A percentile compares a stretch with the other conserved stretches of the same genome.
phyloP scores from a whole-genome alignment of 2,329 filamentous ascomycete genomes.

The Biscogniauxia marginata region DNA sequence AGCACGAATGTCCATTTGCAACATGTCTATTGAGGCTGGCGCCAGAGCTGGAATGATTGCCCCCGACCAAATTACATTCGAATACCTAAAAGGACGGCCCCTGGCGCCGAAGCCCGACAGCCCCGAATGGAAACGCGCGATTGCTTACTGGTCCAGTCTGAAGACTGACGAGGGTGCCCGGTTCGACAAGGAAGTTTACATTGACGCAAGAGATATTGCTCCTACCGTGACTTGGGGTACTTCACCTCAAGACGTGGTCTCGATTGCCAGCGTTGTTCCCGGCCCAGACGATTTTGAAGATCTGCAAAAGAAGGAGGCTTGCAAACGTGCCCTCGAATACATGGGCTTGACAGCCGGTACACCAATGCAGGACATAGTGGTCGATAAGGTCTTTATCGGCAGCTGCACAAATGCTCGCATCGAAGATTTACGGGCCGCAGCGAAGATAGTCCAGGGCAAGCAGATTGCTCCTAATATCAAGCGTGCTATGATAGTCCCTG shows the following conservation, averaged over 20 bases:
- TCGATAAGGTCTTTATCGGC: constrained; percentile 98
- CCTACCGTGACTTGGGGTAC: constrained; percentile 97
- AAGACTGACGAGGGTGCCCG: constrained; percentile 84
- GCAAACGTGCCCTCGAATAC: constrained; percentile 83
- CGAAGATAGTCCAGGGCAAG: constrained; percentile 80
- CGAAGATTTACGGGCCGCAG: constrained; percentile 88
- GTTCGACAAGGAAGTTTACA: constrained; percentile 85
- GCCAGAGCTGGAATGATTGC: constrained; percentile 96
- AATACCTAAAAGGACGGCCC: constrained; percentile 89
- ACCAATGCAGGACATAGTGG: constrained; percentile 82
- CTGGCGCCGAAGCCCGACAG: constrained; percentile 83
- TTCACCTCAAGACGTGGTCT: constrained; percentile 92
- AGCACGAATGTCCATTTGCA: constrained; percentile 98
- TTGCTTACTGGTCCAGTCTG: constrained; percentile 83
- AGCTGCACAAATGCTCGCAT: constrained; percentile 98
- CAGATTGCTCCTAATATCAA: constrained; percentile 87
- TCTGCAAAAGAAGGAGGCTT: constrained; percentile 76
- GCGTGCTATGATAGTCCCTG: constrained; percentile 93
- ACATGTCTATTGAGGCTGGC: constrained; percentile 98
- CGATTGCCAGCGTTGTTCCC: constrained; percentile 88
- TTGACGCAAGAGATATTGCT: constrained; percentile 88
- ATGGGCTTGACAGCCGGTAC: constrained; percentile 90
- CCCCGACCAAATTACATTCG: constrained; percentile 89
- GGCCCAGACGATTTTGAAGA: constrained; percentile 83
- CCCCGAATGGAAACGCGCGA: constrained; percentile 84